Percentiles rank a stretch among this genome's conserved stretches.
Conservation (phyloP, 2,329 filamentous ascomycete genomes). For the Beauveria varroae region DNA sequence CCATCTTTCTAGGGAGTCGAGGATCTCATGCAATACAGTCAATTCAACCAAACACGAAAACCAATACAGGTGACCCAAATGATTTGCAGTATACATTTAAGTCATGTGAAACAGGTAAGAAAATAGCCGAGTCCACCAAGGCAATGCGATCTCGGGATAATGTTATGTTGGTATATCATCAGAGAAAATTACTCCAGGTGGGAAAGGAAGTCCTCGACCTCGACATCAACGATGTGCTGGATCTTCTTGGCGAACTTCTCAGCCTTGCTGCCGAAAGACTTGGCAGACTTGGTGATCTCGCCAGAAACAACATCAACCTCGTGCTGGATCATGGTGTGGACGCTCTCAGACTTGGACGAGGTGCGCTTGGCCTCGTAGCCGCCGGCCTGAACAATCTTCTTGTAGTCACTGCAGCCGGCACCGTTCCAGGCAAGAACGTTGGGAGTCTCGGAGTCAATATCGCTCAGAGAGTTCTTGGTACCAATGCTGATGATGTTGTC, state of each 20-base stretch:
- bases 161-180: not conserved
- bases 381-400: constrained; percentile 67
- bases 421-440: constrained; percentile 99
- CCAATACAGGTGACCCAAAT: not conserved
- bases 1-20: not conserved
- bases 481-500: constrained; percentile 74
- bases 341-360: constrained; percentile 44
- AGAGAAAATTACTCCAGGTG: constrained; percentile 34
- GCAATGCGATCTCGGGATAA: not conserved
- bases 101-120: constrained; percentile 1
- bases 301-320: constrained; percentile 51
- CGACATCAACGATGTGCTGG: constrained; percentile 52
- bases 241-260: constrained; percentile 58
- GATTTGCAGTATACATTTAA: constrained; percentile 9
- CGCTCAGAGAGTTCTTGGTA: constrained; percentile 68
- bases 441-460: constrained; percentile 77
- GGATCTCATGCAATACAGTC: not conserved
- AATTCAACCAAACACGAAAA: not conserved
- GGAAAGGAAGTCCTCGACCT: constrained; percentile 52
- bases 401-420: constrained; percentile 88
- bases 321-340: constrained; percentile 52
- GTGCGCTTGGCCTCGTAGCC: constrained; percentile 54
- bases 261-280: constrained; percentile 46
- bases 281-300: constrained; percentile 47
- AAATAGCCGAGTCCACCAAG: not conserved